phyloP scores from a whole-genome alignment of 1,139 yeast genomes.

The Entelexis sorbosivorans region DNA sequence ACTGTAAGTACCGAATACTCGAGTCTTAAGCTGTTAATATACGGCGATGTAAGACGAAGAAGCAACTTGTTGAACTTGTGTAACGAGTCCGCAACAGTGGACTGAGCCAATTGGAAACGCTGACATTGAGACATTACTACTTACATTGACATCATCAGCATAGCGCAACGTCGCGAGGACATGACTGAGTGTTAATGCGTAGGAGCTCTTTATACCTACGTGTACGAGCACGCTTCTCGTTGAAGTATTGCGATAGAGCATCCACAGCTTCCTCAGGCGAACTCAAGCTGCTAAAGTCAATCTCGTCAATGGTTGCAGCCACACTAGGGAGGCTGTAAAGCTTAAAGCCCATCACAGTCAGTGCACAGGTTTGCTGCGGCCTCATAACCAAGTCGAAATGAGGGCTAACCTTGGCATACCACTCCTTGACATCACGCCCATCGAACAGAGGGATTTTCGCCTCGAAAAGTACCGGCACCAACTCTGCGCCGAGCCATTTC shows the following conservation, averaged over 20 bases:
- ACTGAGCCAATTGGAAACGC: too few relatives aligned
- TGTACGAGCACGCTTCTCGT: not conserved
- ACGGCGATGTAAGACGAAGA: too few relatives aligned
- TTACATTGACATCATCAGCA: too few relatives aligned
- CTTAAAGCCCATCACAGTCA: not conserved
- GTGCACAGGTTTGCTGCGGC: not conserved
- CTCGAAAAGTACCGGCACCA: not conserved
- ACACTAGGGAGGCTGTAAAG: conserved; percentile 5
- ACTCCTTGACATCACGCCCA: not conserved
- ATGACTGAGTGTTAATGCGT: not conserved
- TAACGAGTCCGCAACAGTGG: too few relatives aligned
- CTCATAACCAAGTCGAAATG: not conserved
- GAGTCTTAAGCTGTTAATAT: too few relatives aligned
- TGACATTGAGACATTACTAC: too few relatives aligned
- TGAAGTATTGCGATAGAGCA: not conserved
- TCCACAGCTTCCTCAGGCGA: not conserved
- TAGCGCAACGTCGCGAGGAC: too few relatives aligned
- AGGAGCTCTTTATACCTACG: not conserved
- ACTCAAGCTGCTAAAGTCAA: not conserved
- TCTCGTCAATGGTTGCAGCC: conserved; percentile 2
- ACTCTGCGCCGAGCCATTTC: not conserved
- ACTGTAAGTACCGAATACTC: too few relatives aligned
- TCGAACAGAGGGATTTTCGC: not conserved
- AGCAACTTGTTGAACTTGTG: too few relatives aligned
- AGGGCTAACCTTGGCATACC: not conserved